Base-by-base conservation (phyloP, 108 stramenopile species). In the Ochromonas danica region DNA sequence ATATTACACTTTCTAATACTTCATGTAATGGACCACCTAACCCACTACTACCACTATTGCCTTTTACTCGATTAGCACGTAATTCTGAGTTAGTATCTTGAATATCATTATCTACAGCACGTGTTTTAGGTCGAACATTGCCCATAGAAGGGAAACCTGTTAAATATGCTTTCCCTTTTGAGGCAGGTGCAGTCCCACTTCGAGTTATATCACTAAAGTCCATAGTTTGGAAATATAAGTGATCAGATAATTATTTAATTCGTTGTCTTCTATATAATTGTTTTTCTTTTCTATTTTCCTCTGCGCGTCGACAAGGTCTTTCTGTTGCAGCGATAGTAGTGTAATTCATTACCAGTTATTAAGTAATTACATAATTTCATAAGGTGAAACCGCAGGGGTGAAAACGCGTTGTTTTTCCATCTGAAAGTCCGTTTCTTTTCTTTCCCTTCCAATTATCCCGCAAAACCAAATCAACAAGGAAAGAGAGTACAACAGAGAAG, bases 151-250 rank as follows among this genome's bases (percentile, higher is more conserved):
- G 63, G 31, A 28, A 3, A 67, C 3, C 6, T 28, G 27, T 67
- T 28, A 22, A 10, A 17, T 57, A 17, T 10, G 51, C 51, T 22
- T 57, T 57, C 51, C 51, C 51, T 17, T 22, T 57, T 22, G 51
- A 17, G 17, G n/a, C n/a, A n/a, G 63, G 63, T 6, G 63, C 63
- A 67, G 63, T 67, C 25, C 63, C 63, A 36, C 63, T 36, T 25
- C 63, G 3, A 6, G 63, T 10, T 36, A 67, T 14, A 36, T 67
- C 63, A 67, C 25, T 67, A 28, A 67, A 67, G 25, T 67, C 35
- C 17, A 67, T 67, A 6, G 31, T 35, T 67, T 67, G 22, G 6
- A 6, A 22, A 51, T 51, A 14, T 14, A 51, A 22, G 14, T 14
- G 6, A 14, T 14, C 6, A 51, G 6, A 51, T 51, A 51, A 51